Percentiles rank a stretch among this genome's conserved stretches.
These are phyloP conservation scores for Avena insularis DNA, from an alignment of 176 grass and related monocot species.

Conservation along the genomic window DNA sequence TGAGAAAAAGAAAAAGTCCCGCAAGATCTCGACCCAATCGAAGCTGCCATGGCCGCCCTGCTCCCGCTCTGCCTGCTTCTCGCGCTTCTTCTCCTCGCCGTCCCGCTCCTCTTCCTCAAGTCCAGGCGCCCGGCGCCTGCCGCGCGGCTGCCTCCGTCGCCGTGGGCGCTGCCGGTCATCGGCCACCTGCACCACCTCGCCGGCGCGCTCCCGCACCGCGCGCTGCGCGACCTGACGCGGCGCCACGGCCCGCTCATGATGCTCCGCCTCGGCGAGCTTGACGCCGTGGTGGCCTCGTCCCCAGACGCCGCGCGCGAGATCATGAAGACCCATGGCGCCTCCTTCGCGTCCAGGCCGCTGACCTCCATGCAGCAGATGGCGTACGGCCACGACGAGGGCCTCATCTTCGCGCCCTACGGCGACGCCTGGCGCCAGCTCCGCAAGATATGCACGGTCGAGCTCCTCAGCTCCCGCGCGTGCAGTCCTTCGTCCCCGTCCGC, in stretches of 20 bases:
- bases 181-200: slow-evolving; percentile 36
- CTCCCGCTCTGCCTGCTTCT: neutral
- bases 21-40: neutral
- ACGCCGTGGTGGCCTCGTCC: slow-evolving; percentile 51
- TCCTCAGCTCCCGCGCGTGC: slow-evolving; percentile 56
- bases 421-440: slow-evolving; percentile 62
- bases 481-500: slow-evolving; percentile 44
- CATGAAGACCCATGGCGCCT: slow-evolving; percentile 63
- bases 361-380: slow-evolving; percentile 28
- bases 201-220: slow-evolving; percentile 29
- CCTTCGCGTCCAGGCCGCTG: slow-evolving; percentile 53
- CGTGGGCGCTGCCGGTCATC: slow-evolving; percentile 31
- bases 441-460: slow-evolving; percentile 49
- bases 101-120: neutral
- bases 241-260: slow-evolving; percentile 31
- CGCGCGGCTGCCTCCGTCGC: neutral
- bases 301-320: slow-evolving; percentile 61
- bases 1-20: neutral
- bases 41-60: slow-evolving; percentile 6
- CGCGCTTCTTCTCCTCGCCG: neutral
- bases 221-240: neutral
- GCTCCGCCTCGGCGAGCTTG: slow-evolving; percentile 12
- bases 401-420: slow-evolving; percentile 63
- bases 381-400: slow-evolving; percentile 42
- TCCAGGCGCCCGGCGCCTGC: neutral